Percentiles rank a stretch among this genome's conserved stretches.
Conservation (phyloP, 2,329 filamentous ascomycete species). For the Curvularia hawaiiensis region DNA sequence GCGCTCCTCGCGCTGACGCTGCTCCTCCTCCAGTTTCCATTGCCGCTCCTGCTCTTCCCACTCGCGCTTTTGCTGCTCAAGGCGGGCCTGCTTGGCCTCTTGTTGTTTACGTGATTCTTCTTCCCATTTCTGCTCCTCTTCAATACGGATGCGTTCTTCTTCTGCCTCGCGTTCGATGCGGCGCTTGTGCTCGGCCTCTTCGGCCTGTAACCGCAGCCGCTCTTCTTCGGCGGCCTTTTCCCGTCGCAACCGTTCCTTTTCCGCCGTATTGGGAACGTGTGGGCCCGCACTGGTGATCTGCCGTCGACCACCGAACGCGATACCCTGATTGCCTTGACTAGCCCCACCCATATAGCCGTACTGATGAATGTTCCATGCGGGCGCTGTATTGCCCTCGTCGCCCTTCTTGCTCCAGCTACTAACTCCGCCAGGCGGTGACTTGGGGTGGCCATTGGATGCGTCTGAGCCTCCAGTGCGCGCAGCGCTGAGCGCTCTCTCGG, state of each 20-base stretch:
- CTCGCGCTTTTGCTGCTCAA: conserved; percentile 70
- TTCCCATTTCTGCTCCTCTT: conserved; percentile 71
- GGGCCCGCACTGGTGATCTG: conserved; percentile 90
- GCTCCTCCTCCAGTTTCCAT: conserved; percentile 79
- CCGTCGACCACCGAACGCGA: conserved; percentile 86
- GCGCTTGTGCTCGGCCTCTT: conserved; percentile 58
- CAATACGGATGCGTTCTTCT: conserved; percentile 64
- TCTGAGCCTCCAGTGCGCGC: conserved; percentile 60
- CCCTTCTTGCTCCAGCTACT: conserved; percentile 90
- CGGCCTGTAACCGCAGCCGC: conserved; percentile 53
- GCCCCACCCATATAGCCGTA: conserved; percentile 98
- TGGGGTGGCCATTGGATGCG: conserved; percentile 54
- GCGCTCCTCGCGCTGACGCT: conserved; percentile 71
- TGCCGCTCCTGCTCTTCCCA: conserved; percentile 79
- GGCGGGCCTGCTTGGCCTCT: conserved; percentile 63
- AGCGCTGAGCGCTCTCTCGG: conserved; percentile 50
- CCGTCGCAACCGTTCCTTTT: conserved; percentile 75
- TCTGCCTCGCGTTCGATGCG: conserved; percentile 61
- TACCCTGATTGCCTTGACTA: conserved; percentile 92
- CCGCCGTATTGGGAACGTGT: conserved; percentile 76
- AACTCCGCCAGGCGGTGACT: conserved; percentile 59
- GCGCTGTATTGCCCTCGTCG: conserved; percentile 79
- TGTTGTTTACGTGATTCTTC: conserved; percentile 65
- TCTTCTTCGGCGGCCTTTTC: conserved; percentile 64
- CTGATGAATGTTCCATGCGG: conserved; percentile 98